Conservation (phyloP, 345 rosid species). For the Rubroshorea leprosula region DNA sequence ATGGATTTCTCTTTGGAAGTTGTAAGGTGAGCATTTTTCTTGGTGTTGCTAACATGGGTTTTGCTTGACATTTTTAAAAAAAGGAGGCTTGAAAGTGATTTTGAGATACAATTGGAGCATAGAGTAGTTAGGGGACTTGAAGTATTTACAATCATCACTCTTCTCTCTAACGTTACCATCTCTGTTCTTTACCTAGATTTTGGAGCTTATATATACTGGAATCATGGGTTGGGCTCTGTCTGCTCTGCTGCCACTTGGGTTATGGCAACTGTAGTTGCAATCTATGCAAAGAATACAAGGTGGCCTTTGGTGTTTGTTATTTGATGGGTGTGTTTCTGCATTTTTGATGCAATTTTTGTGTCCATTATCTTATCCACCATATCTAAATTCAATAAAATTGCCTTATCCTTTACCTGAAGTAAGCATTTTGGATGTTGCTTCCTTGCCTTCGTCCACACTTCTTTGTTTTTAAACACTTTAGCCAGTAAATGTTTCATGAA, state of each 20-base stretch:
- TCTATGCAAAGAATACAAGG: constrained; percentile 20
- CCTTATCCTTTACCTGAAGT: constrained; percentile 27
- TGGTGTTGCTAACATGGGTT: constrained; percentile 25
- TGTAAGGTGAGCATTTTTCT: constrained; percentile 24
- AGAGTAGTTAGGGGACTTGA: neutral
- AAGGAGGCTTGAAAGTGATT: constrained; percentile 13
- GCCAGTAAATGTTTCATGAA: constrained; percentile 5
- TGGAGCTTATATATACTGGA: constrained; percentile 31
- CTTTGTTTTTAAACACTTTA: constrained; percentile 29
- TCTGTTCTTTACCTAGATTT: constrained; percentile 27
- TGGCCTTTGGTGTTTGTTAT: constrained; percentile 47
- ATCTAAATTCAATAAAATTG: constrained; percentile 16
- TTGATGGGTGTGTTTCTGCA: constrained; percentile 46
- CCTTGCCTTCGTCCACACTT: constrained; percentile 32
- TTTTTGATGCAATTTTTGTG: constrained; percentile 23
- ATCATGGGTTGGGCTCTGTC: constrained; percentile 7
- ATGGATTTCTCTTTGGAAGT: constrained; percentile 19
- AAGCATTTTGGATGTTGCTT: constrained; percentile 29
- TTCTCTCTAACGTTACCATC: constrained; percentile 28
- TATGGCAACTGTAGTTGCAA: constrained; percentile 26
- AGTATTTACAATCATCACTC: constrained; percentile 5
- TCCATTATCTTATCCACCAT: constrained; percentile 19
- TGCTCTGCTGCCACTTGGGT: constrained; percentile 33
- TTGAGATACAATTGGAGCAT: neutral
- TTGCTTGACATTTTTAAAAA: constrained; percentile 14